Conservation (phyloP, 495 filamentous ascomycete species). For the Neurospora cerealis region DNA sequence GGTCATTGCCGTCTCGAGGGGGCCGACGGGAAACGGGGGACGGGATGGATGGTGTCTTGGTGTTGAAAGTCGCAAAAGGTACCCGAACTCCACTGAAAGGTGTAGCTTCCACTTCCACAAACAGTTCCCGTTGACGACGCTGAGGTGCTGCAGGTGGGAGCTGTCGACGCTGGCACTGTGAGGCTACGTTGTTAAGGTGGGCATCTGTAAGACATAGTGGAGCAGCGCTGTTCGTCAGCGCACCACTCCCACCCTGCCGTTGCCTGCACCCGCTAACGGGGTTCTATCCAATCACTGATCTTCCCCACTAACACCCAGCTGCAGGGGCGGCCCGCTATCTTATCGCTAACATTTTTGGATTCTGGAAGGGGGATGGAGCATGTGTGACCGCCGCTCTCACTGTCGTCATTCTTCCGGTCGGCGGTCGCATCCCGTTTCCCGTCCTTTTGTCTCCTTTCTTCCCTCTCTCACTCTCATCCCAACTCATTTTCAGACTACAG, state of each 20-base stretch:
- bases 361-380: background rate
- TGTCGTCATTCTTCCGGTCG: background rate
- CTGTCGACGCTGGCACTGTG: background rate
- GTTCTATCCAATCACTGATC: background rate
- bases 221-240: background rate
- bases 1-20: constrained; percentile 17
- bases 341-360: background rate
- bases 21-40: background rate
- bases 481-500: background rate
- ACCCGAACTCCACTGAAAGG: background rate
- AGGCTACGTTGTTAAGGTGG: background rate
- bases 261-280: background rate
- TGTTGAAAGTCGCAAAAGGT: background rate
- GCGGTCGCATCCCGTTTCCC: background rate
- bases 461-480: background rate
- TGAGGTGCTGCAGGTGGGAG: background rate
- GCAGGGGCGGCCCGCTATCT: background rate
- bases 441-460: background rate
- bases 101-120: background rate
- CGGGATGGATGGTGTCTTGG: background rate
- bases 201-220: background rate
- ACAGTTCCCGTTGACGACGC: background rate
- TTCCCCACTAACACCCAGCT: background rate
- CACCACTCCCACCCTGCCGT: background rate
- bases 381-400: background rate